Evolutionary conservation across 495 filamentous ascomycete species (phyloP).

Genomic region (Podospora australis): DNA sequence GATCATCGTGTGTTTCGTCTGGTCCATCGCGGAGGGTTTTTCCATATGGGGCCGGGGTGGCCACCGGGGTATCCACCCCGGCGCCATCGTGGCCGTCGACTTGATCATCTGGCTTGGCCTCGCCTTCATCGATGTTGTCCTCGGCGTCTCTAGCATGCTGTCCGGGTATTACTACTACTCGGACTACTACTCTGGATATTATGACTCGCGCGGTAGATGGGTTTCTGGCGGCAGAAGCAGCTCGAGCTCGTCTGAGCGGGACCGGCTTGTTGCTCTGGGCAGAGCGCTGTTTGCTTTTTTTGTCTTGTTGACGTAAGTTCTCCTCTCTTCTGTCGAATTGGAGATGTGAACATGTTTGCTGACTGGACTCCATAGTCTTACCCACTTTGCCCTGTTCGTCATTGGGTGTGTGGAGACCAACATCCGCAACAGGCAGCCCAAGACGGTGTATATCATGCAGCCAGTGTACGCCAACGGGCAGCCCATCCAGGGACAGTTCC

Average conservation of each 20-base stretch:
- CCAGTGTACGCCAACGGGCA: slow-evolving; percentile 4
- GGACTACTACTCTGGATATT: neutral
- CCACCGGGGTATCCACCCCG: slow-evolving; percentile 18
- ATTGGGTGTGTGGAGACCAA: slow-evolving; percentile 18
- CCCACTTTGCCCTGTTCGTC: slow-evolving; percentile 15
- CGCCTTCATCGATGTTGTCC: neutral
- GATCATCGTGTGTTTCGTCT: slow-evolving; percentile 5
- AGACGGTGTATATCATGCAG: slow-evolving; percentile 9
- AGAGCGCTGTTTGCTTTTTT: neutral
- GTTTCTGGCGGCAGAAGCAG: neutral
- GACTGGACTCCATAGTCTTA: neutral
- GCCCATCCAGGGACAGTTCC: too few relatives aligned
- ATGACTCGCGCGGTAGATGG: neutral
- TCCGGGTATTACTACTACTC: neutral
- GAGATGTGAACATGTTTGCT: neutral
- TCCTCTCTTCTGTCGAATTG: neutral
- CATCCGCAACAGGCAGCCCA: slow-evolving; percentile 9
- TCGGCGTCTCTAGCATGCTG: neutral
- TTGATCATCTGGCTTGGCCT: slow-evolving; percentile 18
- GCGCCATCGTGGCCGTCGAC: slow-evolving; percentile 19
- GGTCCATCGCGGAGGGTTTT: slow-evolving; percentile 14
- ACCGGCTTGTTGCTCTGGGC: neutral
- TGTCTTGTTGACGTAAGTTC: slow-evolving; percentile 1
- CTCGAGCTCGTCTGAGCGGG: neutral
- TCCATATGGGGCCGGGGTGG: slow-evolving; percentile 11